Conservation (phyloP, 176 grass and related monocot genomes). For the Chloris gayana region DNA sequence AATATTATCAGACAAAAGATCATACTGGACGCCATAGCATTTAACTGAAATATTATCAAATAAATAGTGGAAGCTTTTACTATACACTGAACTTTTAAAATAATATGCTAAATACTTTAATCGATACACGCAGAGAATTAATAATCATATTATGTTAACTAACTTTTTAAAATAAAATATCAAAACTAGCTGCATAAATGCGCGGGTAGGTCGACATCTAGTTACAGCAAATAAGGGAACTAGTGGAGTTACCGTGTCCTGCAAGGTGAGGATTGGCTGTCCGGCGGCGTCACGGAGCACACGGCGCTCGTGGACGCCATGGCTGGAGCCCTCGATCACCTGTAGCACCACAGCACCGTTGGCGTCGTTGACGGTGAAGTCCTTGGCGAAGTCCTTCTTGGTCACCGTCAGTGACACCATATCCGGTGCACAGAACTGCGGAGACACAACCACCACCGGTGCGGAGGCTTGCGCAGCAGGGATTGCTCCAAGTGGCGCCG, state of each 20-base stretch:
- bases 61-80: no score
- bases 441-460: conserved; percentile 57
- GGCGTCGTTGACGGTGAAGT: conserved; percentile 72
- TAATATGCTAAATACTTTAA: no score
- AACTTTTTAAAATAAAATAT: no score
- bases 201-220: no score
- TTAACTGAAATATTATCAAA: no score
- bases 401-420: conserved; percentile 60
- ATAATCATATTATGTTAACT: no score
- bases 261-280: conserved; percentile 61
- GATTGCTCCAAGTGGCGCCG: neutral
- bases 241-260: conserved; percentile 44
- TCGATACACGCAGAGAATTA: no score
- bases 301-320: conserved; percentile 52
- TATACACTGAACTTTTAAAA: no score
- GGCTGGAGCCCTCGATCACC: conserved; percentile 49
- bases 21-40: no score
- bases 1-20: no score
- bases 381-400: conserved; percentile 60
- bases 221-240: neutral
- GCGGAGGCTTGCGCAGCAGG: neutral
- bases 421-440: conserved; percentile 63
- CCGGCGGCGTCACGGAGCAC: conserved; percentile 58
- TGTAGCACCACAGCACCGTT: conserved; percentile 63
- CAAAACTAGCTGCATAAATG: no score